A percentile compares a stretch with the other conserved stretches of the same genome.
Evolutionary conservation across 805 yeast species (phyloP).

Genomic region (Cyberlindnera suaveolens): DNA sequence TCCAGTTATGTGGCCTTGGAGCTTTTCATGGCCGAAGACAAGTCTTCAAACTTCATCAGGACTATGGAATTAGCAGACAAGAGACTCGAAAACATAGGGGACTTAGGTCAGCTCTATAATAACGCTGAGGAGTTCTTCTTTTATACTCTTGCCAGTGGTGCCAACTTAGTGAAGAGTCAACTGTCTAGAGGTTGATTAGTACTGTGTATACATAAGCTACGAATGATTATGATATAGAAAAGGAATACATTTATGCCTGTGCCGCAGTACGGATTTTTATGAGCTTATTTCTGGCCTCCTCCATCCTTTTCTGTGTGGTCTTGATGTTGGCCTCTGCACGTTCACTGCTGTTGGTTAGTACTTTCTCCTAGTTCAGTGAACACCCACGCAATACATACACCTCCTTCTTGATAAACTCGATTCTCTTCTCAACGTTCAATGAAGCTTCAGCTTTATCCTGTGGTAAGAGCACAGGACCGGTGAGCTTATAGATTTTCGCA

Average conservation of each 20-base stretch:
- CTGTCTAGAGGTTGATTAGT: constrained; percentile 46
- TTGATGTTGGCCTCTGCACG: constrained; percentile 71
- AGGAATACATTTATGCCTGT: constrained; percentile 2
- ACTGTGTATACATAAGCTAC: not conserved
- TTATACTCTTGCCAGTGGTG: constrained; percentile 50
- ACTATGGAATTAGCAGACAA: constrained; percentile 62
- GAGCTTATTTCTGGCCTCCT: constrained; percentile 50
- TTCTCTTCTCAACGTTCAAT: constrained; percentile 77
- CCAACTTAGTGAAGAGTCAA: constrained; percentile 69
- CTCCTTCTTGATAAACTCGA: constrained; percentile 80
- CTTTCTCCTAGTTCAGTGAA: not conserved
- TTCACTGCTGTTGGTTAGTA: constrained; percentile 22
- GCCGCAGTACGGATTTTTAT: constrained; percentile 37
- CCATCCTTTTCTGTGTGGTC: constrained; percentile 47
- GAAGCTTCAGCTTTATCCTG: constrained; percentile 82
- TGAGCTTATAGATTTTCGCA: constrained; percentile 77
- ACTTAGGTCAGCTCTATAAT: constrained; percentile 53
- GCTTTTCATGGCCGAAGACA: constrained; percentile 73
- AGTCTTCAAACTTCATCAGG: constrained; percentile 43
- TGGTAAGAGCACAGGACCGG: constrained; percentile 89
- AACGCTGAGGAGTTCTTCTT: constrained; percentile 70
- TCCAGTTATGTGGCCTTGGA: constrained; percentile 71
- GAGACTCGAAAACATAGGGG: constrained; percentile 47
- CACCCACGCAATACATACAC: constrained; percentile 31
- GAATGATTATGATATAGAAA: not conserved